Percentiles rank a stretch among this genome's conserved stretches.
Evolutionary conservation across 2,329 filamentous ascomycete species (phyloP).

Genomic region (Elsinoe arachidis): DNA sequence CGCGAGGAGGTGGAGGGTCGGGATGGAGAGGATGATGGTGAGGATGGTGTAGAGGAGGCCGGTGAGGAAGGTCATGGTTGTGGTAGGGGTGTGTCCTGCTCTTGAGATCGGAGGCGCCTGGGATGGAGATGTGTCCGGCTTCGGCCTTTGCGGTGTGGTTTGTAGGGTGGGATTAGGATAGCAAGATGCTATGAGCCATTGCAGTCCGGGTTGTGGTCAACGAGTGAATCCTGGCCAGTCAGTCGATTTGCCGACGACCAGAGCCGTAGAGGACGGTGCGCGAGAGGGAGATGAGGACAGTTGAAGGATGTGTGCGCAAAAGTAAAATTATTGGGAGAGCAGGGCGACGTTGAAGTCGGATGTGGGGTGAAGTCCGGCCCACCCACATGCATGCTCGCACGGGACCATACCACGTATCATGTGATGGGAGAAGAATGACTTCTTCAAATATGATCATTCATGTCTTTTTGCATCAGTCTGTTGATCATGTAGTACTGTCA

Average conservation of each 20-base stretch:
- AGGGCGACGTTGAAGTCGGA: background rate
- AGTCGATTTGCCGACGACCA: background rate
- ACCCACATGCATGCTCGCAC: background rate
- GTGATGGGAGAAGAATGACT: too few relatives aligned
- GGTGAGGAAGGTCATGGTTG: conserved; percentile 21
- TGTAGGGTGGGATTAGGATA: background rate
- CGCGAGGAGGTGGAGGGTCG: conserved; percentile 29
- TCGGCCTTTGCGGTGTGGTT: background rate
- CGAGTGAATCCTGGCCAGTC: background rate
- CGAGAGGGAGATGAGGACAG: background rate
- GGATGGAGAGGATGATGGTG: conserved; percentile 21
- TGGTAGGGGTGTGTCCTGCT: background rate
- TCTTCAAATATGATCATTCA: too few relatives aligned
- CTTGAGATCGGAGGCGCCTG: background rate
- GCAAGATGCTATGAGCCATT: background rate
- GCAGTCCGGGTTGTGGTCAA: background rate
- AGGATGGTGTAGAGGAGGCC: conserved; percentile 22
- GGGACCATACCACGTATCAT: background rate
- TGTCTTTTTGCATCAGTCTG: too few relatives aligned
- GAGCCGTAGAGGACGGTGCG: background rate
- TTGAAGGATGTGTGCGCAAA: background rate
- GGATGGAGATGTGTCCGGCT: background rate
- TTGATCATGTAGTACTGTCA: too few relatives aligned
- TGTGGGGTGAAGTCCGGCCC: background rate
- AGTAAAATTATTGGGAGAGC: background rate